Percentiles rank a stretch among this genome's conserved stretches.
Evolutionary conservation across 1,284 basidiomycete species (phyloP).

Genomic region (Butyriboletus appendiculatus): DNA sequence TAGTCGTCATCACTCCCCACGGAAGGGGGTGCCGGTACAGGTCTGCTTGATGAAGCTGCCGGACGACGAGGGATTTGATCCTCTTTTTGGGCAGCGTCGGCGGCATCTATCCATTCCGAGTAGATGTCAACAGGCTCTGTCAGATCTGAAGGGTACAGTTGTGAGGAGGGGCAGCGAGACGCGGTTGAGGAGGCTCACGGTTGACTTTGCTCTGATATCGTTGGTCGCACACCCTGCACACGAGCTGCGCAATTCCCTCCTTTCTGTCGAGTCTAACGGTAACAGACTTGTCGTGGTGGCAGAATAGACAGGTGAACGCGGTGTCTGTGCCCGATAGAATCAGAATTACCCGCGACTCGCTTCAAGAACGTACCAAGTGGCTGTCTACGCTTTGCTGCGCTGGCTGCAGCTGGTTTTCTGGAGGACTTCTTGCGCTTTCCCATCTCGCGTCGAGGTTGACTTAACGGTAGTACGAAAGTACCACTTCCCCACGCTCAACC

Average conservation of each 20-base stretch:
- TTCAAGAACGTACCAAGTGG: conserved; percentile 61
- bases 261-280: conserved; percentile 85
- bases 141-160: conserved; percentile 49
- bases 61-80: conserved; percentile 50
- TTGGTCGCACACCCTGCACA: conserved; percentile 81
- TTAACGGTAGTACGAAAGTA: neutral
- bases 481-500: conserved; percentile 2
- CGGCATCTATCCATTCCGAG: conserved; percentile 91
- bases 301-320: conserved; percentile 84
- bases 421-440: conserved; percentile 87
- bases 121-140: conserved; percentile 91
- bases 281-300: conserved; percentile 89
- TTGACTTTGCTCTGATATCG: conserved; percentile 83
- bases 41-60: conserved; percentile 60
- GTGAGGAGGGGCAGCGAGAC: conserved; percentile 19
- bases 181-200: conserved; percentile 51
- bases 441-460: conserved; percentile 44
- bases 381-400: conserved; percentile 56
- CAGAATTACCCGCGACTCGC: conserved; percentile 4
- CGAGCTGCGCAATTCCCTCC: conserved; percentile 75
- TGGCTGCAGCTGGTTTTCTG: conserved; percentile 60
- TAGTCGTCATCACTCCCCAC: conserved; percentile 47
- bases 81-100: conserved; percentile 78
- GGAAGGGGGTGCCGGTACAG: conserved; percentile 38
- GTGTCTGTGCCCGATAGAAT: conserved; percentile 51